Percentiles rank a stretch among this genome's conserved stretches.
Evolutionary conservation across 768 basidiomycete species (phyloP).

Genomic region (Rhizopogon vinicolor): DNA sequence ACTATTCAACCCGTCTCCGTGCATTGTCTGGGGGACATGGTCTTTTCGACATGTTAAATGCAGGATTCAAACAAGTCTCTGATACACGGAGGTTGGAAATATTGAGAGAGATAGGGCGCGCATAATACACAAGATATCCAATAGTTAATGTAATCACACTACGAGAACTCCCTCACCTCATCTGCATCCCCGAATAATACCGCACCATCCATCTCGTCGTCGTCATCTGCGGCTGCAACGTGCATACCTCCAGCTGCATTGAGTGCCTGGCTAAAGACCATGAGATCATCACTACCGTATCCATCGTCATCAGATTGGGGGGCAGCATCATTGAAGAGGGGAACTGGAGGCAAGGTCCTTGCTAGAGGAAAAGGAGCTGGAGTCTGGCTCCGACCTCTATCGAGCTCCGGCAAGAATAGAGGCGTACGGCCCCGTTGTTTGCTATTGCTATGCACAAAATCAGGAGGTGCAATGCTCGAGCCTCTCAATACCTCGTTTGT

Average conservation of each 20-base stretch:
- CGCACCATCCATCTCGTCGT: constrained; percentile 71
- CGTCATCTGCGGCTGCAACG: constrained; percentile 62
- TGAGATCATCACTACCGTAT: constrained; percentile 50
- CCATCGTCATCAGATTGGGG: constrained; percentile 28
- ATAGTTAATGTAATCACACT: constrained; percentile 13
- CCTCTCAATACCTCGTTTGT: constrained; percentile 20
- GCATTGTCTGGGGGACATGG: constrained; percentile 83
- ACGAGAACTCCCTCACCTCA: constrained; percentile 58
- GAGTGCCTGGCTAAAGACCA: constrained; percentile 73
- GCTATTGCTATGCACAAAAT: constrained; percentile 16
- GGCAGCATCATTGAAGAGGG: constrained; percentile 32
- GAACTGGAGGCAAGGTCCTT: constrained; percentile 34
- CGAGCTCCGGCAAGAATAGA: constrained; percentile 68
- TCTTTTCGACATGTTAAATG: constrained; percentile 70
- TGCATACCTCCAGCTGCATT: constrained; percentile 51
- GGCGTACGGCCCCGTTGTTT: constrained; percentile 51
- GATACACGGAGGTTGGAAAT: constrained; percentile 64
- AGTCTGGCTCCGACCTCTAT: constrained; percentile 35
- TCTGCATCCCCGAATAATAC: constrained; percentile 82
- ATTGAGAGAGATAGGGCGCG: constrained; percentile 72
- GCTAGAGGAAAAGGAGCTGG: constrained; percentile 28
- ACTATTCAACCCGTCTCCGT: constrained; percentile 74
- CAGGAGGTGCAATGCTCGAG: constrained; percentile 30
- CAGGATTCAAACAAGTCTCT: constrained; percentile 71
- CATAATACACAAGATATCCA: constrained; percentile 28